Percentiles rank a stretch among this genome's conserved stretches.
Evolutionary conservation across 2,329 filamentous ascomycete genomes (phyloP).

Genomic region (Fusarium dlaminii): DNA sequence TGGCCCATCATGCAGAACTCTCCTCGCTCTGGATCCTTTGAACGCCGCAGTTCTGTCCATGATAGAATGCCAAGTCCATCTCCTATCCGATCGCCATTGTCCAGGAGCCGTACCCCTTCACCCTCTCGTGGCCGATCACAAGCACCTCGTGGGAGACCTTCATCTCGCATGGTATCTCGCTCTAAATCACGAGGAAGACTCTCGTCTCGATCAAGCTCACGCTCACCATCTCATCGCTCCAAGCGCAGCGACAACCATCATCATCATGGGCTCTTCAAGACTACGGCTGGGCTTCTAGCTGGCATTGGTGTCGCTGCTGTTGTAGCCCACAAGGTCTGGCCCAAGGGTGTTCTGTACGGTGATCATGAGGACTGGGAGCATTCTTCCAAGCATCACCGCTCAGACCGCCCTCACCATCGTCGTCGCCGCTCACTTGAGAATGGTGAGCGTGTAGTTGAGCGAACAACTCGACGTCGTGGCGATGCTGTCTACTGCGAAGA

Average conservation of each 20-base stretch:
- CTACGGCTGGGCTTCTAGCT: conserved; percentile 46
- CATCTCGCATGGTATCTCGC: conserved; percentile 11
- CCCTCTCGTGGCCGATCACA: conserved; percentile 27
- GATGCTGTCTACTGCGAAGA: conserved; percentile 37
- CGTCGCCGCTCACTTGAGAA: conserved; percentile 22
- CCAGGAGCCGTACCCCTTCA: conserved; percentile 24
- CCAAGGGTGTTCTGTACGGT: conserved; percentile 44
- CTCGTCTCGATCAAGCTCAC: conserved; percentile 26
- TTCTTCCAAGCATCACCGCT: conserved; percentile 21
- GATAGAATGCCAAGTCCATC: conserved; percentile 18
- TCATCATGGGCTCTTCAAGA: conserved; percentile 44
- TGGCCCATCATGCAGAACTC: conserved; percentile 24
- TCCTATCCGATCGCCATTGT: conserved; percentile 13
- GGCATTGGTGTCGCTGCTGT: conserved; percentile 49
- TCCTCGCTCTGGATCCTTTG: conserved; percentile 34
- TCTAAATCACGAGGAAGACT: conserved; percentile 29
- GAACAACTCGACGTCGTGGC: conserved; percentile 16
- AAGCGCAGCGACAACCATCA: conserved; percentile 28
- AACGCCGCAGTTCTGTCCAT: conserved; percentile 30
- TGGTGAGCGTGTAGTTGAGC: conserved; percentile 25
- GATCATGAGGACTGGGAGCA: conserved; percentile 46
- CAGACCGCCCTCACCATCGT: conserved; percentile 12
- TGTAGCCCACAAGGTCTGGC: conserved; percentile 50
- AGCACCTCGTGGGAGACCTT: conserved; percentile 2
- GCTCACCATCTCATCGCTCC: conserved; percentile 29